These are phyloP conservation scores for Ligustrum vulgare DNA, from an alignment of 257 asterid genomes.

Conservation along the genomic window DNA sequence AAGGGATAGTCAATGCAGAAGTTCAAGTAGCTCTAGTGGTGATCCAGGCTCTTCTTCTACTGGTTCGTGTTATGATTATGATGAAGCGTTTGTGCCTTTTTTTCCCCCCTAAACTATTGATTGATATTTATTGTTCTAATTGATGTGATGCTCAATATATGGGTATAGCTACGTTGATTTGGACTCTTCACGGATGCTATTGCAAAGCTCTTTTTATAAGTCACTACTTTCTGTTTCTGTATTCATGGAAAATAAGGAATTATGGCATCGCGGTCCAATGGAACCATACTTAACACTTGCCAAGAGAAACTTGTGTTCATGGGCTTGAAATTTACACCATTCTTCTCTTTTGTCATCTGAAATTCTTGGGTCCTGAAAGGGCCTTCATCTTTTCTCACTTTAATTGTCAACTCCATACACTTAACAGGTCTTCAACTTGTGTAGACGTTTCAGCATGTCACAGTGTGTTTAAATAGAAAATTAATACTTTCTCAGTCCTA, in stretches of 20 bases:
- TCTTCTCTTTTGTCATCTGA: not conserved
- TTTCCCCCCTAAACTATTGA: not conserved
- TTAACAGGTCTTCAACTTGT: too few species aligned
- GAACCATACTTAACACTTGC: not conserved
- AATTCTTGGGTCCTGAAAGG: not conserved
- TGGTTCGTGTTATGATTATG: slow-evolving; percentile 50
- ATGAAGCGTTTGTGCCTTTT: not conserved
- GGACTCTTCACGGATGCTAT: too few species aligned
- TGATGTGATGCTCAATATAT: not conserved
- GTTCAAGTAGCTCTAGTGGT: slow-evolving; percentile 71
- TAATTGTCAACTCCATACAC: not conserved
- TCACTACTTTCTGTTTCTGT: not conserved
- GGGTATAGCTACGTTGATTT: not conserved
- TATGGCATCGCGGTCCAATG: not conserved
- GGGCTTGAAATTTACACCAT: not conserved
- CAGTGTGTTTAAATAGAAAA: not conserved
- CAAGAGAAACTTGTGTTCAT: not conserved
- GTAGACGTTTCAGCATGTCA: too few species aligned
- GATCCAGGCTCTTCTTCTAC: slow-evolving; percentile 71
- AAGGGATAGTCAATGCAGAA: slow-evolving; percentile 51
- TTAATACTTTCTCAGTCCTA: not conserved
- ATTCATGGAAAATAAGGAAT: not conserved
- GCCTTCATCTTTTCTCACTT: not conserved
- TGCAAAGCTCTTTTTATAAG: not conserved
- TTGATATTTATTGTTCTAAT: not conserved